A percentile compares a stretch with the other conserved stretches of the same genome.
Evolutionary conservation across 352 stramenopile species (phyloP).

Genomic region (Globisporangium carolinianum): DNA sequence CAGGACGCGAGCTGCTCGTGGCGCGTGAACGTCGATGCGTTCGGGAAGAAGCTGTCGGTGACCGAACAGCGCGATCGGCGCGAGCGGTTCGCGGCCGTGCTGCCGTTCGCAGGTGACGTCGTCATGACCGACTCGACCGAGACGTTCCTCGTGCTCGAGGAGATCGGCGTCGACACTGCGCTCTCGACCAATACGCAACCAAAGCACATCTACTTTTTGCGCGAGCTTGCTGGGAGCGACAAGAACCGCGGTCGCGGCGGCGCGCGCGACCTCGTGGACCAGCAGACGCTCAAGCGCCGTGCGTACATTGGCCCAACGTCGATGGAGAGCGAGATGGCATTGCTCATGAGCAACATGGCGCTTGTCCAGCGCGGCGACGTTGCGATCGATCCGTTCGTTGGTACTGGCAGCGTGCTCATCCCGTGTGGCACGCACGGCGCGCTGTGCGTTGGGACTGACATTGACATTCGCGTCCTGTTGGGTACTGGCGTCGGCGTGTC

Average conservation of each 20-base stretch:
- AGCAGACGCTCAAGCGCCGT: slow-evolving; percentile 92
- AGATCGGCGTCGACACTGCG: slow-evolving; percentile 49
- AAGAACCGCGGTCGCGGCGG: slow-evolving; percentile 66
- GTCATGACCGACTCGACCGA: slow-evolving; percentile 59
- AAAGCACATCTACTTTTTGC: slow-evolving; percentile 69
- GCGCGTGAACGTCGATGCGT: slow-evolving; percentile 73
- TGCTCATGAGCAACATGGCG: slow-evolving; percentile 93
- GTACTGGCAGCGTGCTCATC: slow-evolving; percentile 96
- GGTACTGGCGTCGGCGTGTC: slow-evolving; percentile 78
- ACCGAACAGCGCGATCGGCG: slow-evolving; percentile 45
- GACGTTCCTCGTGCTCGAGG: slow-evolving; percentile 72
- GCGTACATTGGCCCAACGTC: slow-evolving; percentile 96
- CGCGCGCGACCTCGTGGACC: slow-evolving; percentile 71
- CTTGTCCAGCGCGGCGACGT: slow-evolving; percentile 62
- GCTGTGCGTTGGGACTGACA: slow-evolving; percentile 94
- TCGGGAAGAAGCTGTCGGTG: slow-evolving; percentile 78
- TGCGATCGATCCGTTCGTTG: slow-evolving; percentile 96
- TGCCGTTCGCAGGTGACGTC: slow-evolving; percentile 67
- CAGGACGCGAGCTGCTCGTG: slow-evolving; percentile 41
- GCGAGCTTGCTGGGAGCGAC: slow-evolving; percentile 60
- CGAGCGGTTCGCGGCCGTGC: slow-evolving; percentile 37
- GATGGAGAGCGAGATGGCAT: slow-evolving; percentile 95
- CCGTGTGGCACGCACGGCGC: slow-evolving; percentile 90
- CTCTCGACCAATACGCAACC: slow-evolving; percentile 19
- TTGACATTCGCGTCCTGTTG: slow-evolving; percentile 93